Percentiles rank a stretch among this genome's conserved stretches.
Conservation (phyloP, 2,329 filamentous ascomycete species). For the Fusarium aywerte region DNA sequence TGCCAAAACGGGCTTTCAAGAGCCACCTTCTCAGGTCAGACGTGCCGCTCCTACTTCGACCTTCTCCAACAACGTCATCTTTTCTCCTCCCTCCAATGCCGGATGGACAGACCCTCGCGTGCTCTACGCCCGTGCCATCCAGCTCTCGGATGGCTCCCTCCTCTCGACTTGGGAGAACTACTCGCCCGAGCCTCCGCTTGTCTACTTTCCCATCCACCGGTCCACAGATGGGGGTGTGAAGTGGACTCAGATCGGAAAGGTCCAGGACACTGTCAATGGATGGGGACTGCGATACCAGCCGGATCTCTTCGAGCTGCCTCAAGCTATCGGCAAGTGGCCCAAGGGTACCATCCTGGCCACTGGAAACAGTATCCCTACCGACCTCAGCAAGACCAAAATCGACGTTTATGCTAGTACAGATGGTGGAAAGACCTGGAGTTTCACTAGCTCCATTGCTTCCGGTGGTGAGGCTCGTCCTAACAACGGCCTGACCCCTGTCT, state of each 20-base stretch:
- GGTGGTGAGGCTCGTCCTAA: slow-evolving; percentile 71
- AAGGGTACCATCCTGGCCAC: slow-evolving; percentile 72
- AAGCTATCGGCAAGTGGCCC: slow-evolving; percentile 65
- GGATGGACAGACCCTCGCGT: slow-evolving; percentile 56
- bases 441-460: slow-evolving; percentile 71
- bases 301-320: slow-evolving; percentile 71
- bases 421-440: slow-evolving; percentile 71
- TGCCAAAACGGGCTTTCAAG: slow-evolving; percentile 13
- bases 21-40: slow-evolving; percentile 14
- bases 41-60: slow-evolving; percentile 34
- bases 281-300: slow-evolving; percentile 79
- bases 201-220: slow-evolving; percentile 65
- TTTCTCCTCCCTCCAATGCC: slow-evolving; percentile 50
- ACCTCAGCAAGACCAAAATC: slow-evolving; percentile 73
- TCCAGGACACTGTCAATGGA: slow-evolving; percentile 71
- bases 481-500: slow-evolving; percentile 75
- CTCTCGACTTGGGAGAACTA: slow-evolving; percentile 68
- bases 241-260: slow-evolving; percentile 73
- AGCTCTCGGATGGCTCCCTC: slow-evolving; percentile 59
- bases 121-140: slow-evolving; percentile 58
- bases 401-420: slow-evolving; percentile 74
- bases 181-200: slow-evolving; percentile 64
- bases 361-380: slow-evolving; percentile 67
- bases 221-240: slow-evolving; percentile 65
- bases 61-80: slow-evolving; percentile 52